A percentile compares a stretch with the other conserved stretches of the same genome.
These are phyloP conservation scores for Tilletia horrida DNA, from an alignment of 1,284 basidiomycete species.

Conservation along the genomic window DNA sequence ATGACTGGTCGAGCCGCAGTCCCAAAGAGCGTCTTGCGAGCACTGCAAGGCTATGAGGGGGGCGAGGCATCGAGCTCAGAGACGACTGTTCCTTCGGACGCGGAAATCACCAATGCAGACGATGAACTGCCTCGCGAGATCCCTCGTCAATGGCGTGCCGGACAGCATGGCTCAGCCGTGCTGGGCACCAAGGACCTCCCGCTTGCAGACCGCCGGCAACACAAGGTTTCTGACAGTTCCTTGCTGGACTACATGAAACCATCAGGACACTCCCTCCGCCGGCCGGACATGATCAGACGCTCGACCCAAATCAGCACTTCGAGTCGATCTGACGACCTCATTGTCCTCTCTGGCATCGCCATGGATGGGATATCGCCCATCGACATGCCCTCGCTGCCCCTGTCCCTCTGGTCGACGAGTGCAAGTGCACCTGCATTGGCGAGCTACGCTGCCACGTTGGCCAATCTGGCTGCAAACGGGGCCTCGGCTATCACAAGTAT, in stretches of 20 bases:
- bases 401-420: conserved; percentile 1
- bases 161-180: background rate
- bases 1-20: background rate
- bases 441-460: conserved; percentile 6
- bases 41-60: background rate
- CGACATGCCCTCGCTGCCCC: background rate
- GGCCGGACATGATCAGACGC: too few relatives aligned
- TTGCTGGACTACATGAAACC: too few relatives aligned
- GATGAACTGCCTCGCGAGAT: background rate
- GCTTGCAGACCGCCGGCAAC: too few relatives aligned
- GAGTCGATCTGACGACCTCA: background rate
- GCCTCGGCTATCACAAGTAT: background rate
- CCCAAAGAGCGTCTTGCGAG: conserved; percentile 3
- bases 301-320: background rate
- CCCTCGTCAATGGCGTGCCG: background rate
- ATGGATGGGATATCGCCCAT: conserved; percentile 10
- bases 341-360: conserved; percentile 1
- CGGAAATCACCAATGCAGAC: background rate
- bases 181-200: too few relatives aligned
- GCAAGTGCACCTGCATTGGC: conserved; percentile 9
- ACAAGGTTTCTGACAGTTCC: too few relatives aligned
- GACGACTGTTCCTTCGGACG: background rate
- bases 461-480: background rate
- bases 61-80: background rate
- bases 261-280: too few relatives aligned